Percentiles rank a stretch among this genome's conserved stretches.
Conservation (phyloP, 1,139 yeast genomes). For the Suhomyces bokatorum region DNA sequence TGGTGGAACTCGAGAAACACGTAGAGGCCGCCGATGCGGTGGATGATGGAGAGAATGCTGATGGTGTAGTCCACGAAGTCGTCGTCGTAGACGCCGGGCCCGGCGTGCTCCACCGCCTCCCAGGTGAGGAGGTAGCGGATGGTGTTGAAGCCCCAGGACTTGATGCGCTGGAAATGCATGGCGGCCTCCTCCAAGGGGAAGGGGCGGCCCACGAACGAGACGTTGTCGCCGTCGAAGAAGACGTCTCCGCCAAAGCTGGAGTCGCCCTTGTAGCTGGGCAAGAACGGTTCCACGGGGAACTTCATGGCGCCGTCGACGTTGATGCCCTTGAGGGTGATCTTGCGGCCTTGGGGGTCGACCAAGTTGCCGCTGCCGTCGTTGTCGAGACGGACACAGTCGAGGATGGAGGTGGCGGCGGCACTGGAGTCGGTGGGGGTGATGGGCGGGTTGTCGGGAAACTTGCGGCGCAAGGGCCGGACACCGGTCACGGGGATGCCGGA, state of each 20-base stretch:
- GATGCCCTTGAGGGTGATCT: conserved; percentile 71
- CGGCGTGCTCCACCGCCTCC: conserved; percentile 91
- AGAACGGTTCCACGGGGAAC: conserved; percentile 59
- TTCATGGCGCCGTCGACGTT: conserved; percentile 80
- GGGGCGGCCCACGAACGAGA: conserved; percentile 81
- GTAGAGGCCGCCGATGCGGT: conserved; percentile 69
- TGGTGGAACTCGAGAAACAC: conserved; percentile 90
- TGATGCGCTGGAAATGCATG: conserved; percentile 66
- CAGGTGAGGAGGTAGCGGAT: conserved; percentile 79
- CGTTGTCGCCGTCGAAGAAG: conserved; percentile 68
- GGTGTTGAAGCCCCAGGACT: conserved; percentile 79
- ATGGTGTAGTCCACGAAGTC: conserved; percentile 73
- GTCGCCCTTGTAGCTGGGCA: conserved; percentile 53
- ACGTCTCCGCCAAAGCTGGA: conserved; percentile 44
- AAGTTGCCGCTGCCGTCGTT: conserved; percentile 55
- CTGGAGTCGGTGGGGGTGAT: conserved; percentile 17
- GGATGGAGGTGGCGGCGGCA: conserved; percentile 11
- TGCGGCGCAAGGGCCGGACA: conserved; percentile 29
- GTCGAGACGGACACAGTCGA: conserved; percentile 36
- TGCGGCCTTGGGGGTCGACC: conserved; percentile 59
- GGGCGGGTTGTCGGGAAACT: conserved; percentile 22
- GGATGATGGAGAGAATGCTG: conserved; percentile 57
- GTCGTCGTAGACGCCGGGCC: conserved; percentile 82
- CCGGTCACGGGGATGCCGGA: conserved; percentile 30
- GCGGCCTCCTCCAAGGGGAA: conserved; percentile 73